Evolutionary conservation across 1,284 basidiomycete genomes (phyloP).

Genomic region (Heterobasidion parviporum): DNA sequence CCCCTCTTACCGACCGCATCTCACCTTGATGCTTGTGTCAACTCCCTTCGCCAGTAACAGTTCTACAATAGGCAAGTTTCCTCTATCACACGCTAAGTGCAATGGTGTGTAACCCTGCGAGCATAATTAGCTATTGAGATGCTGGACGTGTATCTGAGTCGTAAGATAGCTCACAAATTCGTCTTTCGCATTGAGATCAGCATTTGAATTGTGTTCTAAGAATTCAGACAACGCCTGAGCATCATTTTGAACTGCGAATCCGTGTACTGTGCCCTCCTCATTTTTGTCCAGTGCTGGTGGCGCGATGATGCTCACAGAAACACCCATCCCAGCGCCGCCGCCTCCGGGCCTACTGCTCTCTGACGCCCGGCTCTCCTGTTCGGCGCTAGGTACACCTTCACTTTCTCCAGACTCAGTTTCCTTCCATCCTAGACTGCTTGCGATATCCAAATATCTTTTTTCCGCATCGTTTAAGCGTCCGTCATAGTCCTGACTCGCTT

Average conservation of each 20-base stretch:
- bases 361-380: no score
- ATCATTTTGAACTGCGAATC: conserved; percentile 55
- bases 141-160: not conserved
- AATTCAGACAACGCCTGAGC: conserved; percentile 34
- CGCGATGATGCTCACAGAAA: conserved; percentile 54
- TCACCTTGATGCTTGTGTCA: conserved; percentile 53
- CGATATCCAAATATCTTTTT: conserved; percentile 64
- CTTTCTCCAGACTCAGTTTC: conserved; percentile 14
- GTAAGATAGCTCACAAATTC: conserved; percentile 52
- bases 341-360: conserved; percentile 3
- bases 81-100: conserved; percentile 81
- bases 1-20: conserved; percentile 2
- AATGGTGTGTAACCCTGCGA: conserved; percentile 76
- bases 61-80: conserved; percentile 48
- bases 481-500: conserved; percentile 41
- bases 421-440: conserved; percentile 60
- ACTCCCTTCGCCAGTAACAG: conserved; percentile 62
- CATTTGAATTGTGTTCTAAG: conserved; percentile 31
- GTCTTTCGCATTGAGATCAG: conserved; percentile 38
- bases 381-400: no score
- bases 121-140: not conserved
- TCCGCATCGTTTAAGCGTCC: conserved; percentile 37
- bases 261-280: conserved; percentile 42
- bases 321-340: conserved; percentile 46
- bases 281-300: conserved; percentile 28